Base-by-base conservation (phyloP, 352 stramenopile genomes). In the Pythium rhizo-oryzae region DNA sequence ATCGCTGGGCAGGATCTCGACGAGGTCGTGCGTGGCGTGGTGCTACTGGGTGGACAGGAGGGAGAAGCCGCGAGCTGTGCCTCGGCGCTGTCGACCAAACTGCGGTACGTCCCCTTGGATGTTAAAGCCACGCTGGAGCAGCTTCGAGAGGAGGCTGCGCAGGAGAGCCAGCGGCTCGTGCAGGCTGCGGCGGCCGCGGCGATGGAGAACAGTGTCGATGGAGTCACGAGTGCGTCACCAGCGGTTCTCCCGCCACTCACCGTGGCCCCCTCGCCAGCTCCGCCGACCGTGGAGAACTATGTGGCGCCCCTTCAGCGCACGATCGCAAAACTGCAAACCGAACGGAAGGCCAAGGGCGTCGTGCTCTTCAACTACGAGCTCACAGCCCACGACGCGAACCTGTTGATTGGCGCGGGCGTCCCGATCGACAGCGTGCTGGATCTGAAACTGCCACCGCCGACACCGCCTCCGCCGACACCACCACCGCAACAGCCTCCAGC, bases 301-400 rank as follows among this genome's bases (percentile, higher is more conserved):
- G 6, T 67, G 5, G 3, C 8, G 0, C 43, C 64, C 9, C 25
- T 85, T 2, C 53, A 59, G n/a, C 35, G 39, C 4, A 47, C 53
- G 24, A 60, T 85, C 6, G 18, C n/a, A 0, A 39, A 50, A 8
- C 15, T 56, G 9, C 75, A 83, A 69, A 12, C 37, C 24, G 19
- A 59, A 3, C 41, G 67, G 2, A 35, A 41, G 4, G 77, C 76
- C 16, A 70, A 77, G n/a, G 81, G 80, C 1, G 74, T 86, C 28
- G 65, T 92, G 16, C 63, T 92, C 23, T 89, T 75, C 68, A 89
- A 89, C 24, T 88, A 75, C 69, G 71, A 79, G 19, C 84, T 90
- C 59, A 74, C 80, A 15, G 62, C 46, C 0, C 62, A 59, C 25
- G 80, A 90, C 21, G 71, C 79, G 1, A 83, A 85, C 51, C 39